Evolutionary conservation across 768 basidiomycete genomes (phyloP).

Genomic region (Pholiota conissans): DNA sequence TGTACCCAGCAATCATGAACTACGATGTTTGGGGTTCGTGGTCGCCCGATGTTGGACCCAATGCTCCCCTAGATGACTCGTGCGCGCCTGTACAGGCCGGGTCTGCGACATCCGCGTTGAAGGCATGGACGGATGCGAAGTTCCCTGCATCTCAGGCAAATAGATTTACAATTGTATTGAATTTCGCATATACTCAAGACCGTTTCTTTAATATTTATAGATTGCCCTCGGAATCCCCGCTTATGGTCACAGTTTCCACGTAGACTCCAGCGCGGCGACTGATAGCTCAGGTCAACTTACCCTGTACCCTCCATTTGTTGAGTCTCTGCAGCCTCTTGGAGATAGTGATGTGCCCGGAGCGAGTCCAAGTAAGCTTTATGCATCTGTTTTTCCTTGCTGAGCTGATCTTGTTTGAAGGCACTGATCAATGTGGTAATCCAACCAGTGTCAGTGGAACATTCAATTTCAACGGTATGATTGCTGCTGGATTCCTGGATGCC

Average conservation of each 20-base stretch:
- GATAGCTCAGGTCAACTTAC: constrained; percentile 30
- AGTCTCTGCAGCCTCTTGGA: constrained; percentile 44
- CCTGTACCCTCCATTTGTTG: constrained; percentile 52
- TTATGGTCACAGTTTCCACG: constrained; percentile 78
- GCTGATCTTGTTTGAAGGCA: constrained; percentile 13
- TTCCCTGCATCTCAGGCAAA: constrained; percentile 58
- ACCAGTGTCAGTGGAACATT: constrained; percentile 35
- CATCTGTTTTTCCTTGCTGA: not conserved
- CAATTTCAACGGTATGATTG: constrained; percentile 62
- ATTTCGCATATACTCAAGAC: not conserved
- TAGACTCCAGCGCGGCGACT: constrained; percentile 42
- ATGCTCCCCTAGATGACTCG: constrained; percentile 78
- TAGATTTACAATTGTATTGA: not conserved
- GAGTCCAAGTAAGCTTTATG: constrained; percentile 17
- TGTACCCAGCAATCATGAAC: constrained; percentile 53
- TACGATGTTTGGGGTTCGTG: constrained; percentile 59
- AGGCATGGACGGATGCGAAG: constrained; percentile 71
- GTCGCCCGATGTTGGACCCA: constrained; percentile 68
- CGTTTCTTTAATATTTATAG: constrained; percentile 16
- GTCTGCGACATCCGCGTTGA: constrained; percentile 70
- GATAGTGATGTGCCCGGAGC: constrained; percentile 33
- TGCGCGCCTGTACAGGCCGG: constrained; percentile 70
- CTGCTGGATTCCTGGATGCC: constrained; percentile 49
- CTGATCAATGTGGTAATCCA: constrained; percentile 49
- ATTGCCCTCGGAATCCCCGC: constrained; percentile 83